phyloP scores from a whole-genome alignment of 495 filamentous ascomycete genomes.

The Hypoxylon perforatum region DNA sequence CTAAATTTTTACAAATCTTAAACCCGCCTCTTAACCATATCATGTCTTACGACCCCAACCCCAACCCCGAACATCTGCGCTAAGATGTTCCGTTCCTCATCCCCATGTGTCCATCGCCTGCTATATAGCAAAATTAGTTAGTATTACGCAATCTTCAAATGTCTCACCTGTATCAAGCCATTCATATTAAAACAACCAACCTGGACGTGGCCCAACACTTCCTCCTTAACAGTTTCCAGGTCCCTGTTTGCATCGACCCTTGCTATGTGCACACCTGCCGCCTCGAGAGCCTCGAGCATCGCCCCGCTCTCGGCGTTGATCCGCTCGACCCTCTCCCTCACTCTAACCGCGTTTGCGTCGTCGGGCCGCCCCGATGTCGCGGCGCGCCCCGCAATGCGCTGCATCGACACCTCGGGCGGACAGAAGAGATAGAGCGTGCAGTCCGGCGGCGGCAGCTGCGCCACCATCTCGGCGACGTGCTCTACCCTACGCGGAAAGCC shows the following conservation, averaged over 20 bases:
- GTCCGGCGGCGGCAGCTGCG: slow-evolving; percentile 13
- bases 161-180: neutral
- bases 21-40: neutral
- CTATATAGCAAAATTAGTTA: neutral
- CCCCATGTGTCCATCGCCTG: neutral
- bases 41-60: neutral
- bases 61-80: neutral
- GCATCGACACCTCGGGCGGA: slow-evolving; percentile 12
- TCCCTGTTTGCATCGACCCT: slow-evolving; percentile 21
- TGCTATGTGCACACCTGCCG: slow-evolving; percentile 9
- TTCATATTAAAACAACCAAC: slow-evolving; percentile 17
- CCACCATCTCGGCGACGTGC: slow-evolving; percentile 17
- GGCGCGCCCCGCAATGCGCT: slow-evolving; percentile 17
- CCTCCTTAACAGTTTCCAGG: slow-evolving; percentile 13
- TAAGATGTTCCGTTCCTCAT: neutral
- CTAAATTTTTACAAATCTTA: too few relatives aligned
- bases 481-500: slow-evolving; percentile 26
- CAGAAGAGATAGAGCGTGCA: slow-evolving; percentile 23
- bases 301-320: slow-evolving; percentile 4
- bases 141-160: neutral
- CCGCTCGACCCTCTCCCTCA: slow-evolving; percentile 11
- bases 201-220: slow-evolving; percentile 8
- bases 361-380: slow-evolving; percentile 24
- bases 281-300: slow-evolving; percentile 28
- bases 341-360: slow-evolving; percentile 9